Evolutionary conservation across 148 eudicot genomes (phyloP).

Genomic region (Heliosperma pusillum): DNA sequence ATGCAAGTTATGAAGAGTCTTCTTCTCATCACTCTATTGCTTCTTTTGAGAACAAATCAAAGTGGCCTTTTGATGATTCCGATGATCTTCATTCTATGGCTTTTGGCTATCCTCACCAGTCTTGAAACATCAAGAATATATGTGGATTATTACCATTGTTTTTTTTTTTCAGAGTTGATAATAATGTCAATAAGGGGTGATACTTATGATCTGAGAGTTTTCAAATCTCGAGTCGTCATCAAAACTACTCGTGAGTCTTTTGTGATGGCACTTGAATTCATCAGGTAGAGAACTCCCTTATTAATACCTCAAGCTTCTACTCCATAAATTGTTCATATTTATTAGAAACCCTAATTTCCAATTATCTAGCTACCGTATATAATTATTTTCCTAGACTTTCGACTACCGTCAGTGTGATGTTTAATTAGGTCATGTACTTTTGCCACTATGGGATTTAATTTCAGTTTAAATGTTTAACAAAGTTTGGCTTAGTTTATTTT

Average conservation of each 20-base stretch:
- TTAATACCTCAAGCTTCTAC: neutral
- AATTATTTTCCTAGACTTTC: slow-evolving; percentile 14
- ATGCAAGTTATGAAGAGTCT: slow-evolving; percentile 46
- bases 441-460: neutral
- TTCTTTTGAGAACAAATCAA: too few relatives aligned
- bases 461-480: slow-evolving; percentile 5
- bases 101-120: too few relatives aligned
- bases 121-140: neutral
- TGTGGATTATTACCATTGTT: slow-evolving; percentile 20
- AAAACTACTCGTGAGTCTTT: too few relatives aligned
- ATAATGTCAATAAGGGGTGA: neutral
- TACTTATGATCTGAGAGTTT: neutral
- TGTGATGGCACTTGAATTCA: too few relatives aligned
- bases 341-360: slow-evolving; percentile 35
- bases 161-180: neutral
- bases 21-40: slow-evolving; percentile 27
- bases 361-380: slow-evolving; percentile 19
- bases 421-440: too few relatives aligned
- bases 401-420: neutral
- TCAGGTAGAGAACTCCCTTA: too few relatives aligned
- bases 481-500: neutral
- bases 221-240: neutral
- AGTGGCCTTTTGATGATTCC: too few relatives aligned
- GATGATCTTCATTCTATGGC: too few relatives aligned
- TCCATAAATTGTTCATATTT: slow-evolving; percentile 14